Evolutionary conservation across 2,329 filamentous ascomycete species (phyloP), one percentile per base, ranked within the genome.

Genomic region (Penicillium sp.): DNA sequence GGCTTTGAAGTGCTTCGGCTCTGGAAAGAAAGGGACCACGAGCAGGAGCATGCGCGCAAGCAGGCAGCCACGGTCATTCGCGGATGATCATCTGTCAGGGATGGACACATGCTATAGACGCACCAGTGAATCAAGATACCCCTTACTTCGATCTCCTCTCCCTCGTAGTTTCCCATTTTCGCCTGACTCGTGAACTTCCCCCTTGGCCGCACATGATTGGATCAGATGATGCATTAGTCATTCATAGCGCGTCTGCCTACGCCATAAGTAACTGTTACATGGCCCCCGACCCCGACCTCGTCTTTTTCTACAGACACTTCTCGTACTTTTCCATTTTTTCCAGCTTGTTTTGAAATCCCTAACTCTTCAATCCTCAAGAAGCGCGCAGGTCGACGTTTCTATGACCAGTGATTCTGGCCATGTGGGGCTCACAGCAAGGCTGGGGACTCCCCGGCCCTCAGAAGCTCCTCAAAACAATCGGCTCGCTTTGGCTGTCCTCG

Each of bases 1-100:
- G 72, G 82, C 8, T 92, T 96, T 61, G 90, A 94, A 64, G 71
- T 95, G 45, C 71, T 85, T 45, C 72, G 84, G 39, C 72, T 89
- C 32, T 82, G 80, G 64, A 76, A 80, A 47, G 84, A 87, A 53
- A 72, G 71, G 30, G 55, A 59, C 3, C 59, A 64, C 45, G 61
- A 70, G 35, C 58, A 66, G 45, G 51, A 56, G 31, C 49, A 38
- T 16, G 27, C 37, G 25, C 43, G 30, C 26, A 38, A 48, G 32
- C 30, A 35, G 5, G 33, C 14, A 6, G 20, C 23, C 7, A 23
- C 28, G 6, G 11, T 30, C 30, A 35, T 17, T 30, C 41, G 22
- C 39, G 28, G 12, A 15, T 31, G 6, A 9, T 17, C 9, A 33
- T 29, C 7, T 27, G 4, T 20, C 12, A 11, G 11, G 18, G 4